Conservation (phyloP, 108 stramenopile species). For the Cyclotella atomus region DNA sequence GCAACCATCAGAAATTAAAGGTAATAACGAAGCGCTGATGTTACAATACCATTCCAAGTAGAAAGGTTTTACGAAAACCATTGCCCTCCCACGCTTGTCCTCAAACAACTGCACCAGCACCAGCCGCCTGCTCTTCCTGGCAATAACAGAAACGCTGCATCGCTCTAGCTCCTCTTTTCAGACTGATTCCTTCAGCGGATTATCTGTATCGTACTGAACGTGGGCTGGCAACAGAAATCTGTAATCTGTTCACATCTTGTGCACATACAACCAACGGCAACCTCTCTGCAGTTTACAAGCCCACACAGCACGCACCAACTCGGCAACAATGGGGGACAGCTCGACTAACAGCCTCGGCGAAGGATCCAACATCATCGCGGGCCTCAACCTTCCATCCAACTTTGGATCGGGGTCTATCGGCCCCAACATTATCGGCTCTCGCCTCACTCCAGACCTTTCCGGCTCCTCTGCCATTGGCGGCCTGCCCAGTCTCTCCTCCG, state of each 20-base stretch:
- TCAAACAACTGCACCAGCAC: too few species aligned
- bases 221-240: not conserved
- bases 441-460: not conserved
- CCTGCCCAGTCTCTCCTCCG: not conserved
- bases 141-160: too few species aligned
- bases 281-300: not conserved
- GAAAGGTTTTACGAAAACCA: too few species aligned
- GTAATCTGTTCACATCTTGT: not conserved
- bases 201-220: not conserved
- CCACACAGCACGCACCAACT: not conserved
- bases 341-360: conserved; percentile 6
- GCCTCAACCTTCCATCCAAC: conserved; percentile 14
- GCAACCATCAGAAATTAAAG: too few species aligned
- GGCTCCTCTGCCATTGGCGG: not conserved
- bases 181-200: too few species aligned
- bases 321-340: conserved; percentile 11
- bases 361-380: conserved; percentile 4
- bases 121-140: too few species aligned
- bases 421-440: conserved; percentile 5
- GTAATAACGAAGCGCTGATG: too few species aligned
- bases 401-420: conserved; percentile 13
- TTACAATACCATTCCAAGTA: too few species aligned
- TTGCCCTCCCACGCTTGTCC: too few species aligned
- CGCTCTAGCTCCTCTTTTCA: too few species aligned
- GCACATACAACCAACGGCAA: not conserved